These are phyloP conservation scores for Alternaria triticina DNA, from an alignment of 2,329 filamentous ascomycete genomes.

Conservation along the genomic window DNA sequence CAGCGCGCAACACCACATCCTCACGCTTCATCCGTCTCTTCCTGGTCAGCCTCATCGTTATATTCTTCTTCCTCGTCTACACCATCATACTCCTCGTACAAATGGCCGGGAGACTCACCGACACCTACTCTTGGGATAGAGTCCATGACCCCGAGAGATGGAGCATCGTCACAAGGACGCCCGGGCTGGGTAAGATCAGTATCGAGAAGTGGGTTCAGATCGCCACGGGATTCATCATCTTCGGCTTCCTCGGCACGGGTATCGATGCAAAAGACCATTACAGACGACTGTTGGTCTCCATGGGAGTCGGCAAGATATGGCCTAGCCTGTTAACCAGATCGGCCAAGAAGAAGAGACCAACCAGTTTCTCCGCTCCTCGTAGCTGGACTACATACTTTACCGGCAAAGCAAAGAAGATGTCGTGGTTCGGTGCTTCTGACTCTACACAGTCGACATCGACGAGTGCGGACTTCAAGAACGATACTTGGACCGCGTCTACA, in stretches of 20 bases:
- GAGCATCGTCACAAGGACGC: conserved; percentile 57
- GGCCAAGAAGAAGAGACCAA: conserved; percentile 19
- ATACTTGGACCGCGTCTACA: conserved; percentile 12
- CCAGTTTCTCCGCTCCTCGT: conserved; percentile 19
- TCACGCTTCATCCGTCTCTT: conserved; percentile 69
- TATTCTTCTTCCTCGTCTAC: conserved; percentile 61
- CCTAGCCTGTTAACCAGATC: conserved; percentile 32
- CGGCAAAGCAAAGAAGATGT: conserved; percentile 34
- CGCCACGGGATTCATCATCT: conserved; percentile 60
- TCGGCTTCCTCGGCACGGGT: conserved; percentile 70
- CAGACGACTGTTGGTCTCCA: conserved; percentile 27
- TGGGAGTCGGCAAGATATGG: conserved; percentile 41
- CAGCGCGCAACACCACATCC: conserved; percentile 60
- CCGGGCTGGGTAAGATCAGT: conserved; percentile 52
- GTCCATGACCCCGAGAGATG: conserved; percentile 59
- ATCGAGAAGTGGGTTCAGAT: conserved; percentile 67
- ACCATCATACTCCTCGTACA: conserved; percentile 55
- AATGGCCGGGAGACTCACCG: conserved; percentile 29
- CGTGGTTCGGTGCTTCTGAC: conserved; percentile 14
- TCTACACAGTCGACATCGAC: conserved; percentile 20
- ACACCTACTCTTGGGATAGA: conserved; percentile 59
- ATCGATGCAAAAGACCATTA: conserved; percentile 58
- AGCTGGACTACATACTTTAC: conserved; percentile 24
- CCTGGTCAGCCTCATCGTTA: conserved; percentile 59
- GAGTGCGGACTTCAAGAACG: conserved; percentile 18